Percentiles rank a stretch among this genome's conserved stretches.
Conservation (phyloP, 495 filamentous ascomycete genomes). For the Hypoxylon subgilvum region DNA sequence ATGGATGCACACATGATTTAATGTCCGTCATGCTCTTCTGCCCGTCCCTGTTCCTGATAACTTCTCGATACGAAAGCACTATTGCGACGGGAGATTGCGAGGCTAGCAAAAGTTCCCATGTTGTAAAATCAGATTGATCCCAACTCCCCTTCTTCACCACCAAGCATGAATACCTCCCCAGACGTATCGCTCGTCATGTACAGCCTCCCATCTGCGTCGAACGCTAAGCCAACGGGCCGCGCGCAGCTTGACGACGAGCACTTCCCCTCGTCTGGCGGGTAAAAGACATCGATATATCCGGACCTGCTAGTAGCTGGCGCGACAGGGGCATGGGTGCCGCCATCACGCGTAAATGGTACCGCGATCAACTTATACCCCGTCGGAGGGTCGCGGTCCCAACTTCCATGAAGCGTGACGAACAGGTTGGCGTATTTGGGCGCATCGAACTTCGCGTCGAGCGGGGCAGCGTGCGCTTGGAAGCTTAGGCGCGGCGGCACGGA, state of each 20-base stretch:
- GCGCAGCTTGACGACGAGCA: slow-evolving; percentile 53
- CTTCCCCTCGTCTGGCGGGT: slow-evolving; percentile 52
- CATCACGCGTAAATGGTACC: slow-evolving; percentile 49
- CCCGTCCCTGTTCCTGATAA: no score
- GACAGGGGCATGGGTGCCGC: slow-evolving; percentile 43
- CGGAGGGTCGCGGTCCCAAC: slow-evolving; percentile 60
- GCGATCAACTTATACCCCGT: slow-evolving; percentile 62
- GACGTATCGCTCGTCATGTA: slow-evolving; percentile 64
- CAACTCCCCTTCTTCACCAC: slow-evolving; percentile 6
- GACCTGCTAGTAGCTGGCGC: slow-evolving; percentile 48
- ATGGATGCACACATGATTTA: no score
- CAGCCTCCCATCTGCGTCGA: slow-evolving; percentile 54
- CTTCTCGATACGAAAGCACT: no score
- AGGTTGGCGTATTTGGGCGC: slow-evolving; percentile 31
- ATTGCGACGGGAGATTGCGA: background rate
- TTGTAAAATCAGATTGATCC: background rate
- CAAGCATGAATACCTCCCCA: slow-evolving; percentile 64
- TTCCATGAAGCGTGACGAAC: slow-evolving; percentile 54
- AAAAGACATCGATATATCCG: slow-evolving; percentile 56
- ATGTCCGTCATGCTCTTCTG: no score
- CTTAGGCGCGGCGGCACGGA: slow-evolving; percentile 56
- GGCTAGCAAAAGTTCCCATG: no score
- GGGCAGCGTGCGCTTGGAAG: slow-evolving; percentile 67
- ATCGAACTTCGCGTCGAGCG: slow-evolving; percentile 65
- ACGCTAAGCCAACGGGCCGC: slow-evolving; percentile 61